These are phyloP conservation scores for Ormosia emarginata DNA, from an alignment of 306 rosid genomes.

Conservation along the genomic window DNA sequence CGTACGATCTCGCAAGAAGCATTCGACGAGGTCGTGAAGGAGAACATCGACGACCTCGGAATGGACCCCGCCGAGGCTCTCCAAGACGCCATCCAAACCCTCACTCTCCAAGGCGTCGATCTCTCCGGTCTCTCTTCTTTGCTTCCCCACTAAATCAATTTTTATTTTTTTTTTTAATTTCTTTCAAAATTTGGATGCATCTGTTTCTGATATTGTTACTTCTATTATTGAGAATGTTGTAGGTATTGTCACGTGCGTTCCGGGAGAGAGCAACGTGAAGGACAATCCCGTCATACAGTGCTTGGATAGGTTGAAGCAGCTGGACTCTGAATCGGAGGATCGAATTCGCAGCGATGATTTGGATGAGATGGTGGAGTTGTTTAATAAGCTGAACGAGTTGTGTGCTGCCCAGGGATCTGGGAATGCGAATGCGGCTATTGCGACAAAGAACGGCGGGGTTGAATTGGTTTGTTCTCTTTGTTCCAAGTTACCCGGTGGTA, in stretches of 20 bases:
- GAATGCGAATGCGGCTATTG: conserved; percentile 61
- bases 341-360: neutral
- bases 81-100: conserved; percentile 75
- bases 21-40: conserved; percentile 76
- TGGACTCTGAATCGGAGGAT: conserved; percentile 22
- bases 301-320: conserved; percentile 47
- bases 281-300: conserved; percentile 66
- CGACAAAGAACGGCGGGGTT: conserved; percentile 65
- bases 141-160: neutral
- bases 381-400: conserved; percentile 43
- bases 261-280: conserved; percentile 57
- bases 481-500: conserved; percentile 35
- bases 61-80: conserved; percentile 95
- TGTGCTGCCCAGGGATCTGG: conserved; percentile 46
- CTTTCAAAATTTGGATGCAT: neutral
- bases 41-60: conserved; percentile 84
- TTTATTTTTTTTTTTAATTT: neutral
- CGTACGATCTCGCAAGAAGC: conserved; percentile 90
- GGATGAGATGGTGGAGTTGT: conserved; percentile 24
- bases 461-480: conserved; percentile 59
- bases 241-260: conserved; percentile 54
- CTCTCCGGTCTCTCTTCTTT: conserved; percentile 55
- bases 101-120: conserved; percentile 93
- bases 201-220: neutral
- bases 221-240: too few species aligned